phyloP scores from a whole-genome alignment of 208 protist genomes.

The Vickermania spadyakhi region DNA sequence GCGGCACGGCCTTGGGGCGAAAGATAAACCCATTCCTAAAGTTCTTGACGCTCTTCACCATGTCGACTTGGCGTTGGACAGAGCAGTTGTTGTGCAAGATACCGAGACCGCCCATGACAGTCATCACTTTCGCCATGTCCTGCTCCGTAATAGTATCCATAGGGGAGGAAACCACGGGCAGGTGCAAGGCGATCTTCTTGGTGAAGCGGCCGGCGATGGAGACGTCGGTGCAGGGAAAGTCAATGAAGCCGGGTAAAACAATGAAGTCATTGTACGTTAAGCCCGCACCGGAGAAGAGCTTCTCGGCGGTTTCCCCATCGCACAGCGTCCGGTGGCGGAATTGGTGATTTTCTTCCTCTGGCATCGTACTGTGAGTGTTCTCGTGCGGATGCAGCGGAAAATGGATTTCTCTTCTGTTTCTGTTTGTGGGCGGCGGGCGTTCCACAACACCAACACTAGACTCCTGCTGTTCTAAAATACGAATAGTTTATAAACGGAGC shows the following conservation, averaged over 20 bases:
- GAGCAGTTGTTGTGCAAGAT: slow-evolving; percentile 95
- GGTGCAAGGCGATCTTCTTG: slow-evolving; percentile 88
- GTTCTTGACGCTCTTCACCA: slow-evolving; percentile 92
- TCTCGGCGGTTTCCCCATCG: slow-evolving; percentile 79
- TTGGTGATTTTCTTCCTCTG: slow-evolving; percentile 36
- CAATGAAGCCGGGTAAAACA: slow-evolving; percentile 92
- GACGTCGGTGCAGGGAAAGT: slow-evolving; percentile 88
- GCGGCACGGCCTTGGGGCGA: slow-evolving; percentile 87
- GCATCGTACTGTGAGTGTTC: too few species aligned
- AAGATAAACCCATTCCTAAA: slow-evolving; percentile 97
- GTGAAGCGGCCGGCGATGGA: slow-evolving; percentile 73
- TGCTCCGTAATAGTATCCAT: slow-evolving; percentile 96
- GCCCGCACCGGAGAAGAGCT: slow-evolving; percentile 67
- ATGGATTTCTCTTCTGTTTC: too few species aligned
- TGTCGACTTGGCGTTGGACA: slow-evolving; percentile 84
- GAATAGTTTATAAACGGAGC: too few species aligned
- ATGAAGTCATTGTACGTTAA: slow-evolving; percentile 94
- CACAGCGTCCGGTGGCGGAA: slow-evolving; percentile 67
- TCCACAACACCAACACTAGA: too few species aligned
- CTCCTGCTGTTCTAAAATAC: too few species aligned
- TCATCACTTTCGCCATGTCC: slow-evolving; percentile 85
- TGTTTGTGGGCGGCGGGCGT: too few species aligned
- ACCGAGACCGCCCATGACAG: slow-evolving; percentile 93
- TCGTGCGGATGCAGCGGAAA: too few species aligned
- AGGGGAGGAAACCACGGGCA: slow-evolving; percentile 89